Evolutionary conservation across 75 land plant genomes (phyloP), one percentile per base, ranked within the genome.

Genomic region (Cupressus sempervirens): DNA sequence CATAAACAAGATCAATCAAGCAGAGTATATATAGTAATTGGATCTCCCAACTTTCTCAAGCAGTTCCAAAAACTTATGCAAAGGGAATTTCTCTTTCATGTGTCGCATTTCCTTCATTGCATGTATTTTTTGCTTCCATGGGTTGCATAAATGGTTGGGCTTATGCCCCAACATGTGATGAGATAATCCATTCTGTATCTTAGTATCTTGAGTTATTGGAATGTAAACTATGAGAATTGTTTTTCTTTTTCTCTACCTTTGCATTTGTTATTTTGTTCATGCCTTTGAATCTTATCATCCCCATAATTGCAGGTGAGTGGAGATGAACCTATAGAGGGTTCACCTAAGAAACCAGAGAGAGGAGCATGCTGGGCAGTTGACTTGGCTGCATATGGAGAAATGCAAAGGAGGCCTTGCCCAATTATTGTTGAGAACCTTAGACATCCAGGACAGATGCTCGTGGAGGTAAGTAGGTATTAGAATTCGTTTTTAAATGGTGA

Each of bases 281-380:
- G n/a, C 4, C n/a, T 43, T 26, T 26, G 23, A 41, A 20, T 26
- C 26, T 77, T 43, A 77, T 10, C 48, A 77, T 77, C 12, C 46
- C 48, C n/a, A 43, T 43, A 4, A 77, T 77, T 77, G 45, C 81
- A 77, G 81, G 43, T 77, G 26, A 40, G 43, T 77, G 46, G 50
- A 77, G 45, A 77, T 43, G 83, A 53, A 30, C 11, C 68, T 38
- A 67, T 76, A 15, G 20, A 54, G 29, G 32, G 76, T 43, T 14
- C 23, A 29, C 67, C 58, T 20, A 76, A 76, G 83, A 82, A 70
- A 48, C 14, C 83, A 32, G 88, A 88, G 81, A 86, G 79, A 83
- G 93, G 94, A 65, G 93, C 91, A 36, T 93, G 96, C 36, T 95
- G 97, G 97, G 96, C 94, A 62, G 88, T 89, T 85, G 96, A 95